Percentiles rank a stretch among this genome's conserved stretches.
phyloP scores from a whole-genome alignment of 1,284 basidiomycete species.

The Sporisorium iseilematis-ciliati region DNA sequence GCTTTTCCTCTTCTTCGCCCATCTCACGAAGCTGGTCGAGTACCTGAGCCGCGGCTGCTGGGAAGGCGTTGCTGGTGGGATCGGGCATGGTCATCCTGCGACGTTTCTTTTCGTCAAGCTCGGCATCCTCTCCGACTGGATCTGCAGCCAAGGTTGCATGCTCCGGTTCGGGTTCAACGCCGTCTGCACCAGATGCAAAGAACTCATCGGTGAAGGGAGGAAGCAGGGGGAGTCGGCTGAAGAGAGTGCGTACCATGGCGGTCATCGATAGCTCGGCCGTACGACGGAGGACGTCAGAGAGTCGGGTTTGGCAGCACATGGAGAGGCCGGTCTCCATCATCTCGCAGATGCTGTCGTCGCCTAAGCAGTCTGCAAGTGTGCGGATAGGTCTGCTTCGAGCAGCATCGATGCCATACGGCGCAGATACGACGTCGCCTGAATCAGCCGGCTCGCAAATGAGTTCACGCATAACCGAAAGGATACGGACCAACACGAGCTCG shows the following conservation, averaged over 20 bases:
- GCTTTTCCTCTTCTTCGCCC: constrained; percentile 52
- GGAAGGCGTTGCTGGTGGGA: constrained; percentile 66
- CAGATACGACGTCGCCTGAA: not conserved
- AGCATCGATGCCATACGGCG: not conserved
- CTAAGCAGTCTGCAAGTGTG: constrained; percentile 60
- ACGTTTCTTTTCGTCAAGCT: constrained; percentile 50
- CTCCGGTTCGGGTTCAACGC: constrained; percentile 55
- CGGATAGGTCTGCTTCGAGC: constrained; percentile 4
- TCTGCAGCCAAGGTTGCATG: constrained; percentile 63
- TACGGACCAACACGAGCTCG: constrained; percentile 92
- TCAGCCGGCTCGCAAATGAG: constrained; percentile 75
- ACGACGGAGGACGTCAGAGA: constrained; percentile 87
- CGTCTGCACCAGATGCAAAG: constrained; percentile 48
- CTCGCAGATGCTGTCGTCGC: constrained; percentile 95
- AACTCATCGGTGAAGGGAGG: constrained; percentile 61
- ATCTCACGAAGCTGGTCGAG: constrained; percentile 54
- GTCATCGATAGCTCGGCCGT: constrained; percentile 97
- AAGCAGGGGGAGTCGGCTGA: constrained; percentile 79
- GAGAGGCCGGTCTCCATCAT: constrained; percentile 98
- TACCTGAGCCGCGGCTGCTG: constrained; percentile 57
- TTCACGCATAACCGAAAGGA: constrained; percentile 89
- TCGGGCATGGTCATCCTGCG: constrained; percentile 70
- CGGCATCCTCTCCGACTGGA: constrained; percentile 51
- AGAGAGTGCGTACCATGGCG: constrained; percentile 83
- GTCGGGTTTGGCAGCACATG: constrained; percentile 94